phyloP scores from a whole-genome alignment of 345 rosid genomes.

The Dimocarpus longan region DNA sequence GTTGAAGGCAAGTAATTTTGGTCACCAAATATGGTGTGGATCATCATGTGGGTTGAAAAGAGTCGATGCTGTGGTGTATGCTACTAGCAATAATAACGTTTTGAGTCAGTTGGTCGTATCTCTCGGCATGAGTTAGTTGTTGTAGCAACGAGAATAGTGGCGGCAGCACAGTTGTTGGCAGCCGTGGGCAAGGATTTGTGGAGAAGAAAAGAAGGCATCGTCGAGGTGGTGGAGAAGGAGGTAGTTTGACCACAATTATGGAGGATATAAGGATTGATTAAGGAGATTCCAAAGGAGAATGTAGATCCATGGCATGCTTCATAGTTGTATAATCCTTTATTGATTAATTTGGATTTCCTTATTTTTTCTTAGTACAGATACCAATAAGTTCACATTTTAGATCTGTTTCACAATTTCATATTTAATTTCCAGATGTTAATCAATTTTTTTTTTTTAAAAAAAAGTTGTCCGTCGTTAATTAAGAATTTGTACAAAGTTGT shows the following conservation, averaged over 20 bases:
- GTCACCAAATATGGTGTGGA: slow-evolving; percentile 1
- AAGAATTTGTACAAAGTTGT: not conserved
- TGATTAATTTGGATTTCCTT: too few relatives aligned
- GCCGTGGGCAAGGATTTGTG: not conserved
- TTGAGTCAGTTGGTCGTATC: not conserved
- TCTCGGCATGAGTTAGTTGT: not conserved
- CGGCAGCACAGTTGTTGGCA: not conserved
- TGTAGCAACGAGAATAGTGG: not conserved
- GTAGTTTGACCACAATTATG: slow-evolving; percentile 13
- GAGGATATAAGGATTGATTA: slow-evolving; percentile 14
- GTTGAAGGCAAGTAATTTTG: slow-evolving; percentile 20
- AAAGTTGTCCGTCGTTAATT: too few relatives aligned
- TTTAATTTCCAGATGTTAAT: too few relatives aligned
- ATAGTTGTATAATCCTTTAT: not conserved
- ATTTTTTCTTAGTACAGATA: too few relatives aligned
- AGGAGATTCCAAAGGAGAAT: not conserved
- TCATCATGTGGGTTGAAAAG: slow-evolving; percentile 8
- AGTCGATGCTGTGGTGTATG: slow-evolving; percentile 20
- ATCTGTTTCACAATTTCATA: too few relatives aligned
- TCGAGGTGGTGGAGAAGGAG: not conserved
- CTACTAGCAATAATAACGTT: not conserved
- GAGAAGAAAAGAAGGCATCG: not conserved
- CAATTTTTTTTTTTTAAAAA: too few relatives aligned
- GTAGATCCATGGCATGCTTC: not conserved
- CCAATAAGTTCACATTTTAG: too few relatives aligned